Conservation (phyloP, 345 rosid species). For the Melaleuca alternifolia region DNA sequence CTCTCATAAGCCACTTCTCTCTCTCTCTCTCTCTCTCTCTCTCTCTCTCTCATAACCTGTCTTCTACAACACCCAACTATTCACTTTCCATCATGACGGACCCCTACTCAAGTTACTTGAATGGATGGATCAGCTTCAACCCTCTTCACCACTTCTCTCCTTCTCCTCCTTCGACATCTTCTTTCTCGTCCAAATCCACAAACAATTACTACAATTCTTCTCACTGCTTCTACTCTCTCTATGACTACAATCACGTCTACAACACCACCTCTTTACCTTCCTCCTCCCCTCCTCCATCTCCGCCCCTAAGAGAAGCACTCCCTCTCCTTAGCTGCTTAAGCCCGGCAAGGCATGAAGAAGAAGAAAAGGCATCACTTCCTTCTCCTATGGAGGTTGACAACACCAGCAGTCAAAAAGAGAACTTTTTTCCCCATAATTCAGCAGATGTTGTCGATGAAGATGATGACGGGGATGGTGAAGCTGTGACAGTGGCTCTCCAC, state of each 20-base stretch:
- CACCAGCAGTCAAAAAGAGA: neutral
- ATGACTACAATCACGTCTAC: conserved; percentile 15
- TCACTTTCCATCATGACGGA: conserved; percentile 6
- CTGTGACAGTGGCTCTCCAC: conserved; percentile 70
- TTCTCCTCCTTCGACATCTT: neutral
- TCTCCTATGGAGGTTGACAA: conserved; percentile 34
- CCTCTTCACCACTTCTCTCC: conserved; percentile 5
- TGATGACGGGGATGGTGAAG: conserved; percentile 20
- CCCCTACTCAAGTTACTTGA: neutral
- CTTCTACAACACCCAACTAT: neutral
- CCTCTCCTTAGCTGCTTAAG: conserved; percentile 67
- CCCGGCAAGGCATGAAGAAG: conserved; percentile 44
- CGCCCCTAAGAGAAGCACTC: conserved; percentile 79
- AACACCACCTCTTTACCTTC: conserved; percentile 5
- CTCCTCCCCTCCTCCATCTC: conserved; percentile 26
- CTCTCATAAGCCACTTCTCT: conserved; percentile 12
- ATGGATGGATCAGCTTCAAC: conserved; percentile 7
- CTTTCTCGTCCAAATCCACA: neutral
- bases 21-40: conserved; percentile 1
- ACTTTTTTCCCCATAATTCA: neutral
- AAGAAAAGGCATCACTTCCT: conserved; percentile 2
- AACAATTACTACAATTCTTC: neutral
- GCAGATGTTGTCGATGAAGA: neutral
- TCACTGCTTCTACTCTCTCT: conserved; percentile 24
- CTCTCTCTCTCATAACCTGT: conserved; percentile 4